Percentiles rank a stretch among this genome's conserved stretches.
Conservation (phyloP, 352 stramenopile species). For the Pythium periplocum region DNA sequence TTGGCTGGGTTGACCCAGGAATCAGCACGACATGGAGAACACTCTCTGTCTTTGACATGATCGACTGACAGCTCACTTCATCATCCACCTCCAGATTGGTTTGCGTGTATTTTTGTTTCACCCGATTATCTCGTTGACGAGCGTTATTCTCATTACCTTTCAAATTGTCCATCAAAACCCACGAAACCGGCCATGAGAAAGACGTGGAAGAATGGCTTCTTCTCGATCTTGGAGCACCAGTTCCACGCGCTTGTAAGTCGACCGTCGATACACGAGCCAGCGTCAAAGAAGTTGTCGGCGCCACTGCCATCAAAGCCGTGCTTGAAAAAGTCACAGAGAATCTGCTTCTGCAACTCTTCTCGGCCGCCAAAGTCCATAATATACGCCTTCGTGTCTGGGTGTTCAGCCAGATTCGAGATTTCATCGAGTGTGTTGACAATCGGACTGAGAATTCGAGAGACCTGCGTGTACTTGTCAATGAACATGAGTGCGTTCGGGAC, state of each 20-base stretch:
- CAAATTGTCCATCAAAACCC: slow-evolving; percentile 91
- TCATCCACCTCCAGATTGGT: too few relatives aligned
- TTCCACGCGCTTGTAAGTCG: slow-evolving; percentile 91
- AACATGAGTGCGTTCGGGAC: slow-evolving; percentile 95
- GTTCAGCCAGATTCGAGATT: slow-evolving; percentile 30
- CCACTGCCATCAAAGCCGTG: slow-evolving; percentile 91
- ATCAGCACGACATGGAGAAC: too few relatives aligned
- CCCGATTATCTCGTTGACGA: too few relatives aligned
- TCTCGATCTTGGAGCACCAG: slow-evolving; percentile 89
- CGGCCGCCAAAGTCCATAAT: slow-evolving; percentile 71
- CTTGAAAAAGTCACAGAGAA: slow-evolving; percentile 92
- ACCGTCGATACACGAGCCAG: slow-evolving; percentile 88
- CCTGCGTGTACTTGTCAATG: slow-evolving; percentile 95
- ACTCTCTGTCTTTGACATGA: too few relatives aligned
- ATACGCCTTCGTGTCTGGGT: slow-evolving; percentile 53
- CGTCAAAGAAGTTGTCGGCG: slow-evolving; percentile 84
- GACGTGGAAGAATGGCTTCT: slow-evolving; percentile 89
- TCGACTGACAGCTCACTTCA: too few relatives aligned
- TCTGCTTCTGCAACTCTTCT: slow-evolving; percentile 66
- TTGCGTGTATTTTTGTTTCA: too few relatives aligned
- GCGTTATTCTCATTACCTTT: slow-evolving; percentile 37
- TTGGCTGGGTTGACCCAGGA: too few relatives aligned
- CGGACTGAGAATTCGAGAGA: slow-evolving; percentile 59
- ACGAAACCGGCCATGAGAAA: slow-evolving; percentile 91
- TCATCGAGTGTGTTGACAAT: slow-evolving; percentile 57